These are phyloP conservation scores for Coniferiporia weirii DNA, from an alignment of 1,284 basidiomycete species.

Conservation along the genomic window DNA sequence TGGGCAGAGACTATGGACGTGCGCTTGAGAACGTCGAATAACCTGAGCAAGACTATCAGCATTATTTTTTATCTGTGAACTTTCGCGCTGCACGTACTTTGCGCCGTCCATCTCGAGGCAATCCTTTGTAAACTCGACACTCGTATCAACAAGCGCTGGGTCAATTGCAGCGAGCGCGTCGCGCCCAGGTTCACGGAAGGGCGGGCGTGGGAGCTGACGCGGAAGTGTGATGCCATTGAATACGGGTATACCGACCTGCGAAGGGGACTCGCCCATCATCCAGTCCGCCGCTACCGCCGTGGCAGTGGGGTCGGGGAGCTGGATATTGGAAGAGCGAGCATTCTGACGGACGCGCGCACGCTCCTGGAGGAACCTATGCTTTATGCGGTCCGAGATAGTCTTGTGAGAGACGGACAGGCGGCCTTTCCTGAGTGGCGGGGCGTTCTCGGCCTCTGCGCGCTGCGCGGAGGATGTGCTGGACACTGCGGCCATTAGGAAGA, in stretches of 20 bases:
- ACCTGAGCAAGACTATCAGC: neutral
- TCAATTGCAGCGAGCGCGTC: conserved; percentile 29
- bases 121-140: conserved; percentile 34
- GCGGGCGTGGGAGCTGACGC: conserved; percentile 30
- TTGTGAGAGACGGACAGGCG: neutral
- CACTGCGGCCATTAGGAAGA: neutral
- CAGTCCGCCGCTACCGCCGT: neutral
- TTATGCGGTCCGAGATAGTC: neutral
- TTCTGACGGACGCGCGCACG: neutral
- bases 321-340: neutral
- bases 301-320: neutral
- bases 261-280: neutral
- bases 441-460: neutral
- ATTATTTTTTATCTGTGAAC: neutral
- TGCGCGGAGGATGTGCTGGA: neutral
- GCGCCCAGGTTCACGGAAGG: conserved; percentile 25
- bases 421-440: neutral
- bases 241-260: neutral
- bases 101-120: conserved; percentile 31
- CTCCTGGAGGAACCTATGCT: neutral
- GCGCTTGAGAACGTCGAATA: conserved; percentile 4
- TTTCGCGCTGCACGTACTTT: conserved; percentile 27
- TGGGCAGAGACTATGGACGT: conserved; percentile 12
- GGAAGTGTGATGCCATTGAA: conserved; percentile 24
- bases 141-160: conserved; percentile 29